A percentile compares a stretch with the other conserved stretches of the same genome.
Evolutionary conservation across 2,329 filamentous ascomycete genomes (phyloP).

Genomic region (Grosmannia penicillata): DNA sequence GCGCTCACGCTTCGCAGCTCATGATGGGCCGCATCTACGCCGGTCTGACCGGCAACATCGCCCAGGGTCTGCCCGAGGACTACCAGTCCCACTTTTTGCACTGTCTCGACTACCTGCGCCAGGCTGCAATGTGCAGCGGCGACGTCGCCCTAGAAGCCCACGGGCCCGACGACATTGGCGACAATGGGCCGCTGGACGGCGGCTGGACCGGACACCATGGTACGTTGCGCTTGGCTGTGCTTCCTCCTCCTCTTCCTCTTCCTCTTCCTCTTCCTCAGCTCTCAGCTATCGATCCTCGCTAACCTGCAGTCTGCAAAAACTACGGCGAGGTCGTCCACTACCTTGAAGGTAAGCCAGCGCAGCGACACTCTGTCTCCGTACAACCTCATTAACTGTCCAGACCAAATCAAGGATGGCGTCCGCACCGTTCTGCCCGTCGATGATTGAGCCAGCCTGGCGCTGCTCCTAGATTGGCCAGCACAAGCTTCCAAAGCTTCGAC

Average conservation of each 20-base stretch:
- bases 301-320: constrained; percentile 20
- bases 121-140: constrained; percentile 23
- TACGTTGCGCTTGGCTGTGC: constrained; percentile 8
- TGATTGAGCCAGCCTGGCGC: no score
- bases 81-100: constrained; percentile 23
- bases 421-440: constrained; percentile 14
- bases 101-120: constrained; percentile 26
- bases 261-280: not conserved
- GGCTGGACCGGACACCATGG: constrained; percentile 27
- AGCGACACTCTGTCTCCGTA: not conserved
- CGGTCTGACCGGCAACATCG: constrained; percentile 8
- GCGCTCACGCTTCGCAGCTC: constrained; percentile 11
- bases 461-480: no score
- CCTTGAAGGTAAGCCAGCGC: constrained; percentile 15
- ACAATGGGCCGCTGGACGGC: constrained; percentile 20
- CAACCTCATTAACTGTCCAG: constrained; percentile 1
- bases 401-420: constrained; percentile 12
- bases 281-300: not conserved
- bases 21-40: constrained; percentile 21
- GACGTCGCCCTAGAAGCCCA: constrained; percentile 22
- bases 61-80: constrained; percentile 13
- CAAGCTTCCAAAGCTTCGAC: no score
- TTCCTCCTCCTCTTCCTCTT: not conserved
- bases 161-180: constrained; percentile 21
- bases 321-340: constrained; percentile 21